phyloP scores from a whole-genome alignment of 768 basidiomycete genomes.

The Lactarius deliciosus region DNA sequence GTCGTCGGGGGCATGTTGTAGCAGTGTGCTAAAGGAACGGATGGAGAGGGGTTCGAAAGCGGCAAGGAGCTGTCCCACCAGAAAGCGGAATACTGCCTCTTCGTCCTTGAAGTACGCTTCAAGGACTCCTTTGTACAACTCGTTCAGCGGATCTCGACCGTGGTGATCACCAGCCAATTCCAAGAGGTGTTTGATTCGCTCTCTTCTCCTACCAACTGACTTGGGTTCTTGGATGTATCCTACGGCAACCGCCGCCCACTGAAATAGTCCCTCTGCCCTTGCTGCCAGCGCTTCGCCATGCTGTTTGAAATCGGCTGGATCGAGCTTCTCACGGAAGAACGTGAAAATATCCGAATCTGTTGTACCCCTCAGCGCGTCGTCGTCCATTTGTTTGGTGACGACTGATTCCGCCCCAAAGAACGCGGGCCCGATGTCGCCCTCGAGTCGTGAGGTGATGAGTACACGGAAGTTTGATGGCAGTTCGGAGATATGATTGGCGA shows the following conservation, averaged over 20 bases:
- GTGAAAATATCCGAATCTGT: neutral
- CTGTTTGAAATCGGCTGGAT: too few relatives aligned
- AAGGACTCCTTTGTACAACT: neutral
- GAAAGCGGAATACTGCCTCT: too few relatives aligned
- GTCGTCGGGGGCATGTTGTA: too few relatives aligned
- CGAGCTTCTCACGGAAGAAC: neutral
- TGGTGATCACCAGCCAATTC: neutral
- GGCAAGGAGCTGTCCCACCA: too few relatives aligned
- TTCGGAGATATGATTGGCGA: too few relatives aligned
- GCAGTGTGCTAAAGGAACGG: too few relatives aligned
- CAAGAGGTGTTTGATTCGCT: neutral
- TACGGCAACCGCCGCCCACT: neutral
- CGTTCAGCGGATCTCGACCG: neutral
- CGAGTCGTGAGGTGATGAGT: neutral
- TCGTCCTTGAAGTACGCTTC: too few relatives aligned
- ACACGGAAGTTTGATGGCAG: constrained; percentile 3
- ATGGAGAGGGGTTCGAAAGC: too few relatives aligned
- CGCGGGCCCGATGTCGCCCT: neutral
- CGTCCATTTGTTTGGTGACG: neutral
- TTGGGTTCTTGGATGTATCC: neutral
- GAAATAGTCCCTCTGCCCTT: constrained; percentile 4
- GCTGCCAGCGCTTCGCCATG: neutral
- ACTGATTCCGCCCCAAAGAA: neutral
- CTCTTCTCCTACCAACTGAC: neutral
- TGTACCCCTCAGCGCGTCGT: neutral